Evolutionary conservation across 768 basidiomycete species (phyloP), one percentile per base, ranked within the genome.

Genomic region (Sporobolomyces roseus): DNA sequence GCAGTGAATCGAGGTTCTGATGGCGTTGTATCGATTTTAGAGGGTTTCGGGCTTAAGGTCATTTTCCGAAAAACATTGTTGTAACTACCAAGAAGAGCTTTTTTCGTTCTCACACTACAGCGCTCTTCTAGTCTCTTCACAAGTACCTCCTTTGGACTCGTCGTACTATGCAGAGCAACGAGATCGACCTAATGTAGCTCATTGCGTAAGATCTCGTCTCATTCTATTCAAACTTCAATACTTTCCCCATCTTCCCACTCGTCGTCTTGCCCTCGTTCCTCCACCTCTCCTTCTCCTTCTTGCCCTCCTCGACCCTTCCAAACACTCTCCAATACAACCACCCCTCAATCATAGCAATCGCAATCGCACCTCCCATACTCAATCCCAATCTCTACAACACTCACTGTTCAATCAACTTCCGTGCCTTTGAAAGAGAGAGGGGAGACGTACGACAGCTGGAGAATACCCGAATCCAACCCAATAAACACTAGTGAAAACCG

Each of bases 281-380:
- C 35, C 35, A 36, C 19, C 19, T 53, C 35, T 53, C 32, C 12
- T 4, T 30, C 10, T 59, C 53, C 13, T 14, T 17, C 13, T 45
- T 51, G 1, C 35, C 38, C 19, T n/a, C 2, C 29, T 38, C 27
- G 29, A 53, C 27, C 9, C 68, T 56, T 0, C 43, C 43, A 50
- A 76, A 76, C 62, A 72, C 74, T 25, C 74, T 61, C 16, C 56
- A 63, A 63, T 76, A 76, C 25, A 76, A 63, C 38, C 73, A 74
- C 7, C 48, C 68, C 49, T 76, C 75, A 30, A 74, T 70, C 29
- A 65, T 68, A 12, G 65, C 74, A 36, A 76, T 76, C 16, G 69
- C 43, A 19, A 70, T 10, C 0, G 70, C 74, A 4, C 74, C 74
- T 27, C 41, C 25, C 46, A 76, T 17, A 23, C 74, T 67, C 29